Conservation (phyloP, 352 stramenopile genomes). For the Bremia lactucae region DNA sequence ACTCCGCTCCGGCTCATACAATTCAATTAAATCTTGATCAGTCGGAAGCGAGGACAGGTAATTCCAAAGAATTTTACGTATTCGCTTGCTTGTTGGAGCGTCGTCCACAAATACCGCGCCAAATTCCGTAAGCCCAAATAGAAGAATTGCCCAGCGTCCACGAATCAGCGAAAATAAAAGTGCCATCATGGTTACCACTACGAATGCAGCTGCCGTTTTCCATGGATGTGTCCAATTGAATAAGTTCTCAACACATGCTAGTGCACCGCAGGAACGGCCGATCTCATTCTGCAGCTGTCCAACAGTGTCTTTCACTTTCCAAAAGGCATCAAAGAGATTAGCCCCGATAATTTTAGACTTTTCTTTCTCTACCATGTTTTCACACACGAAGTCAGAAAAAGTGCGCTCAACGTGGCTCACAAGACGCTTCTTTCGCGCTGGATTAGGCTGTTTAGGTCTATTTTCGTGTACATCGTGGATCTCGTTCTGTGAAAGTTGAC, state of each 20-base stretch:
- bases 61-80: constrained; percentile 73
- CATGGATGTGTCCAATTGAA: constrained; percentile 84
- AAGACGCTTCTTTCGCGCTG: constrained; percentile 11
- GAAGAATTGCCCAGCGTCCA: constrained; percentile 59
- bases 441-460: constrained; percentile 2
- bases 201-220: constrained; percentile 66
- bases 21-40: constrained; percentile 67
- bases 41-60: constrained; percentile 71
- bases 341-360: constrained; percentile 52
- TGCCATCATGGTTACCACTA: constrained; percentile 29
- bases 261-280: constrained; percentile 48
- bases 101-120: constrained; percentile 68
- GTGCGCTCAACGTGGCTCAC: constrained; percentile 35
- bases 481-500: constrained; percentile 11
- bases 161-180: constrained; percentile 60
- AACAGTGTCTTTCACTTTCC: constrained; percentile 79
- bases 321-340: constrained; percentile 67
- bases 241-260: constrained; percentile 69
- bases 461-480: constrained; percentile 5
- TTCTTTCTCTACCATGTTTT: constrained; percentile 60
- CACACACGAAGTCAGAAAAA: constrained; percentile 63
- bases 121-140: constrained; percentile 72
- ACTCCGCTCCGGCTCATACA: constrained; percentile 55
- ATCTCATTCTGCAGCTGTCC: constrained; percentile 68
- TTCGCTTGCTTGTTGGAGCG: constrained; percentile 62